Evolutionary conservation across 1,284 basidiomycete genomes (phyloP).

Genomic region (Moesziomyces sp.): DNA sequence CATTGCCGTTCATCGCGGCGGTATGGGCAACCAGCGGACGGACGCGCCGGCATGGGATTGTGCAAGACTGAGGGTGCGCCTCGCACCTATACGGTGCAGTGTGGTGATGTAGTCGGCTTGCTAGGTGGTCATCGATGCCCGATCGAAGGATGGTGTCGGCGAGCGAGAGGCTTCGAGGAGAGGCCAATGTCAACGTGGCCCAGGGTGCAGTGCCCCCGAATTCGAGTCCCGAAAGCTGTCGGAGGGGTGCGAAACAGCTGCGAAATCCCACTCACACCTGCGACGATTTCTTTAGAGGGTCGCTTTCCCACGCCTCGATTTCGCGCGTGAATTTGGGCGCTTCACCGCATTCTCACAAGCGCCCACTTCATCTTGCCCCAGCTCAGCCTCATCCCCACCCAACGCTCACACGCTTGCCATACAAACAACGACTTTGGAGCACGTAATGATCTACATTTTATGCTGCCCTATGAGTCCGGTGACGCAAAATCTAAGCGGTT

Average conservation of each 20-base stretch:
- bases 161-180: not conserved
- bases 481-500: not conserved
- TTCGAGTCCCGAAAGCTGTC: too few species aligned
- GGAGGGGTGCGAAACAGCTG: too few species aligned
- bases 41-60: not conserved
- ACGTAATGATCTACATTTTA: not conserved
- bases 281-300: too few species aligned
- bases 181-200: too few species aligned
- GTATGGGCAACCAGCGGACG: not conserved
- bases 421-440: not conserved
- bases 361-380: too few species aligned
- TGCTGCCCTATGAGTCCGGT: not conserved
- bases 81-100: not conserved
- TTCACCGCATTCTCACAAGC: too few species aligned
- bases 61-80: not conserved
- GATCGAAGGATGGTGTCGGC: not conserved
- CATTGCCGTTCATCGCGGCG: conserved; percentile 13
- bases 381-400: too few species aligned
- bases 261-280: too few species aligned
- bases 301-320: too few species aligned
- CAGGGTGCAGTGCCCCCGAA: too few species aligned
- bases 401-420: too few species aligned
- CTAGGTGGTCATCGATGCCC: not conserved
- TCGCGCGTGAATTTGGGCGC: too few species aligned
- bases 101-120: not conserved